These are phyloP conservation scores for Yamadazyma blattariae DNA, from an alignment of 1,139 yeast genomes.

Conservation along the genomic window DNA sequence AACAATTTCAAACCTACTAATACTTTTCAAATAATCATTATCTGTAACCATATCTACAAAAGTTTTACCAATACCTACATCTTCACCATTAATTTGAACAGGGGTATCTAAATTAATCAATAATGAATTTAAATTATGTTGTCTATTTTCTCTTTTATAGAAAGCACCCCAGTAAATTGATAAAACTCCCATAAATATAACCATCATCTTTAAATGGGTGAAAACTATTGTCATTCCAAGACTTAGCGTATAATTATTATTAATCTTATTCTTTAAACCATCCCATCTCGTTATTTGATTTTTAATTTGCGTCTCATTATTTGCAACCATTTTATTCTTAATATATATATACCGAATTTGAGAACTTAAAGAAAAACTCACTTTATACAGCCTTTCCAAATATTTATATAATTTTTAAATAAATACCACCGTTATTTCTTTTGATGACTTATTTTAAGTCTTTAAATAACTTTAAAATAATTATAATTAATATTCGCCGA, in stretches of 20 bases:
- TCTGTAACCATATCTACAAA: constrained; percentile 20
- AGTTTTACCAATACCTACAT: constrained; percentile 30
- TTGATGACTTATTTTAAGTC: too few species aligned
- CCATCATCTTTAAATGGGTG: not conserved
- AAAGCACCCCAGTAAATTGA: constrained; percentile 63
- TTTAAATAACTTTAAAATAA: too few species aligned
- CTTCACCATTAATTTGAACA: constrained; percentile 17
- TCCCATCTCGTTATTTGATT: too few species aligned
- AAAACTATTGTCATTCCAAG: not conserved
- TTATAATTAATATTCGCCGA: too few species aligned
- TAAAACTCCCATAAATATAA: constrained; percentile 30
- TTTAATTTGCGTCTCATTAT: too few species aligned
- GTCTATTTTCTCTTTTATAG: constrained; percentile 37
- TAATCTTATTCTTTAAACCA: not conserved
- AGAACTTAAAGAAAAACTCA: too few species aligned
- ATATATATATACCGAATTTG: too few species aligned
- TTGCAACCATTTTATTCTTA: too few species aligned
- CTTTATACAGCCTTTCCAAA: too few species aligned
- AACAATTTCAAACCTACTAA: constrained; percentile 4
- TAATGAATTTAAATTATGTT: constrained; percentile 39
- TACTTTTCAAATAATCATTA: constrained; percentile 13
- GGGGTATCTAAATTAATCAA: constrained; percentile 46
- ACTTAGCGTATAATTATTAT: not conserved
- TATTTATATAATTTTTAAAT: too few species aligned
- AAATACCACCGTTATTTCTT: too few species aligned